A percentile compares a stretch with the other conserved stretches of the same genome.
Conservation (phyloP, 441 rosid genomes). For the Erysimum pusillum region DNA sequence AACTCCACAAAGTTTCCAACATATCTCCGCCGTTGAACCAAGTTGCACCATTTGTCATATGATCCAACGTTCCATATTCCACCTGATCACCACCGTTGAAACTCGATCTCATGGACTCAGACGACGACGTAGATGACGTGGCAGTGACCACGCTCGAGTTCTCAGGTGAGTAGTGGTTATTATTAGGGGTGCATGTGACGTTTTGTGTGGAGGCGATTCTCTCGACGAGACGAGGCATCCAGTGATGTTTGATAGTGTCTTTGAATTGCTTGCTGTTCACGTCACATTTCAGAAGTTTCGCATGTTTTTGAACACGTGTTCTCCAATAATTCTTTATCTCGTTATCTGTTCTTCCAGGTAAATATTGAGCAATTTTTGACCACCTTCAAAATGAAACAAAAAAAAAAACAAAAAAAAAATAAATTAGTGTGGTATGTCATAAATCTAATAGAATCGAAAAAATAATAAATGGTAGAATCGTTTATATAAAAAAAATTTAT, state of each 20-base stretch:
- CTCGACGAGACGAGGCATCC: constrained; percentile 67
- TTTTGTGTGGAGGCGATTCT: constrained; percentile 43
- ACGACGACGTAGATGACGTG: constrained; percentile 13
- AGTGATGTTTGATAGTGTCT: constrained; percentile 51
- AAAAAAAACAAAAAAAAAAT: background rate
- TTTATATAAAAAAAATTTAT: too few species aligned
- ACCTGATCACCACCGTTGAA: constrained; percentile 11
- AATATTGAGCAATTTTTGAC: constrained; percentile 80
- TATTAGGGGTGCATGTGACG: constrained; percentile 7
- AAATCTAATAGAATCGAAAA: too few species aligned
- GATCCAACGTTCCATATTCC: constrained; percentile 30
- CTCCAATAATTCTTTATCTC: constrained; percentile 97
- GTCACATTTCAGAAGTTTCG: constrained; percentile 65
- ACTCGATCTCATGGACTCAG: constrained; percentile 24
- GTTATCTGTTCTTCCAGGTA: constrained; percentile 94
- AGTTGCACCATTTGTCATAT: constrained; percentile 2
- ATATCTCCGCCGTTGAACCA: background rate
- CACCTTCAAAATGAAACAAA: constrained; percentile 50
- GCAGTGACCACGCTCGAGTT: constrained; percentile 22
- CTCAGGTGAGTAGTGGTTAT: constrained; percentile 12
- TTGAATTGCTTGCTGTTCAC: constrained; percentile 60
- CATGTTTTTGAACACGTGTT: constrained; percentile 79
- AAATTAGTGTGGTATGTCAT: background rate
- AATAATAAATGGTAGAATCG: too few species aligned
- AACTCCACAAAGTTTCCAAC: constrained; percentile 22